These are phyloP conservation scores for Blastobotrys indianensis DNA, from an alignment of 1,139 yeast species.

Conservation along the genomic window DNA sequence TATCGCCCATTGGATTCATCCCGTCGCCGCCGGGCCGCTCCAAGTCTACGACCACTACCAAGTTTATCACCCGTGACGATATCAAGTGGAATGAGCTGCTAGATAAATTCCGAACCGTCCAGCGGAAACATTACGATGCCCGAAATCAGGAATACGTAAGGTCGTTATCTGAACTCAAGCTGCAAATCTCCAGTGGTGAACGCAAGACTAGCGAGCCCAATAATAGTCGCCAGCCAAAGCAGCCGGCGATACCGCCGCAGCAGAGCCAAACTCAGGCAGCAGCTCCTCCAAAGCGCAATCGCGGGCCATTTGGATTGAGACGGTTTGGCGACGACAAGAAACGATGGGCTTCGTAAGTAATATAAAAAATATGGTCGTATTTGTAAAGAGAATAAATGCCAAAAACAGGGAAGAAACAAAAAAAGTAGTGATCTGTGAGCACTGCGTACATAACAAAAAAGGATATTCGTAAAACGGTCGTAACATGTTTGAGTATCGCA, in stretches of 20 bases:
- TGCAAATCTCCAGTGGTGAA: slow-evolving; percentile 2
- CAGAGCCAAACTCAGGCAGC: not conserved
- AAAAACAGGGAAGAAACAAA: not conserved
- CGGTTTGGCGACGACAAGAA: slow-evolving; percentile 13
- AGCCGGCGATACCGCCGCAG: too few relatives aligned
- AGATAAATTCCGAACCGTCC: slow-evolving; percentile 55
- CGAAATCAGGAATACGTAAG: slow-evolving; percentile 18
- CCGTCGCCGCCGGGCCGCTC: slow-evolving; percentile 10
- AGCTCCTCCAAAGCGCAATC: slow-evolving; percentile 1
- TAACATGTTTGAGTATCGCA: not conserved
- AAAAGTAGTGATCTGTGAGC: not conserved
- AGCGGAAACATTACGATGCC: slow-evolving; percentile 48
- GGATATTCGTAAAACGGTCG: not conserved
- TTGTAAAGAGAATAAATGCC: not conserved
- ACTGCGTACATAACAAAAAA: not conserved
- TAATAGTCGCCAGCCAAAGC: too few relatives aligned
- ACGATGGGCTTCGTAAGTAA: not conserved
- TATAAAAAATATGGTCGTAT: not conserved
- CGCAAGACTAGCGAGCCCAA: too few relatives aligned
- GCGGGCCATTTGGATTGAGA: slow-evolving; percentile 16
- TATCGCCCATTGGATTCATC: slow-evolving; percentile 39
- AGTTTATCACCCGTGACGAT: slow-evolving; percentile 18
- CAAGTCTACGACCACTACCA: slow-evolving; percentile 9
- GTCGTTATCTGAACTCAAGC: slow-evolving; percentile 13
- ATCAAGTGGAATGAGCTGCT: slow-evolving; percentile 50